Evolutionary conservation across 2,329 filamentous ascomycete genomes (phyloP).

Genomic region (Diaporthe sp.): DNA sequence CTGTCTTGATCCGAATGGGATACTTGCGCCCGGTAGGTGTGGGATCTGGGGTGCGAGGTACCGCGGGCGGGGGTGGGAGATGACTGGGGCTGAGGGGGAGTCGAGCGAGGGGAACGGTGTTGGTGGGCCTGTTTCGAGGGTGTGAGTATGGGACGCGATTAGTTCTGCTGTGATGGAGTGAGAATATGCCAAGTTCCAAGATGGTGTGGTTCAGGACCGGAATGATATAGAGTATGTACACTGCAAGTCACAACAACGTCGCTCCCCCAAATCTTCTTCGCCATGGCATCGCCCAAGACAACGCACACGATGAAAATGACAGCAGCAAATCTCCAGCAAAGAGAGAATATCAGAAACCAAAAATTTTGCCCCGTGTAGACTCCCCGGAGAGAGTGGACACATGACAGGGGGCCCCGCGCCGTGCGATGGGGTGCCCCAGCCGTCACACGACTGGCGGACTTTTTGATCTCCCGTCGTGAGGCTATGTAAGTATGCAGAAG

Average conservation of each 20-base stretch:
- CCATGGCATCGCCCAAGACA: not conserved
- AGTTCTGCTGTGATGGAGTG: not conserved
- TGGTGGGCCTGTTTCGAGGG: not conserved
- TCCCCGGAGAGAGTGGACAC: not conserved
- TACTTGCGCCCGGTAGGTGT: conserved; percentile 57
- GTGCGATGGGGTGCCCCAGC: conserved; percentile 15
- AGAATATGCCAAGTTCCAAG: not conserved
- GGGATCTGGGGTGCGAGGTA: conserved; percentile 54
- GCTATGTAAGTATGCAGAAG: conserved; percentile 18
- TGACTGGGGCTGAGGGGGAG: conserved; percentile 45
- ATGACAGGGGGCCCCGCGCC: conserved; percentile 1
- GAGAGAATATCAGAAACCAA: not conserved
- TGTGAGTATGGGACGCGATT: not conserved
- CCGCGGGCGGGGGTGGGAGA: conserved; percentile 48
- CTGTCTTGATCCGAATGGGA: conserved; percentile 54
- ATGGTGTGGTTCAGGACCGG: not conserved
- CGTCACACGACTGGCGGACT: conserved; percentile 19
- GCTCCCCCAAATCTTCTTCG: not conserved
- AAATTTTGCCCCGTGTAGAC: conserved; percentile 5
- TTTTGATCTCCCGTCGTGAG: conserved; percentile 16
- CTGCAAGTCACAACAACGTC: not conserved
- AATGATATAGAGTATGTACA: not conserved
- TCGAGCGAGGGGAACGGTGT: conserved; percentile 46
- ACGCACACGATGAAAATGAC: not conserved
- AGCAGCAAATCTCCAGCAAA: not conserved